Evolutionary conservation across 2,329 filamentous ascomycete genomes (phyloP), one percentile per base, ranked within the genome.

Genomic region (Xylaria digitata): DNA sequence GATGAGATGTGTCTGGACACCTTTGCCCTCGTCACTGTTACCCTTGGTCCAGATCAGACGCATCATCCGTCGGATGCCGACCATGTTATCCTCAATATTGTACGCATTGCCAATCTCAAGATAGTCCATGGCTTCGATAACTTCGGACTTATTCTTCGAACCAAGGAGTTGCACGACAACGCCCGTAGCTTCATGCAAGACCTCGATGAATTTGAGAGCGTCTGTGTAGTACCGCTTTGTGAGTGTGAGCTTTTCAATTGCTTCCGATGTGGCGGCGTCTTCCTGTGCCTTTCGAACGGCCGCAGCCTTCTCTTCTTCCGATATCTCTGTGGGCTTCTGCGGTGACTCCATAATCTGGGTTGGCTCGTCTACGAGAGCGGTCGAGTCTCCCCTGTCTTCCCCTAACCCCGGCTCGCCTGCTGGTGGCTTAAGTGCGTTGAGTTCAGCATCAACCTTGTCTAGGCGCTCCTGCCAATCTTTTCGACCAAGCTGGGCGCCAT

Each of bases 11-110:
- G 92, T 92, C 78, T 99, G 96, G 1, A 99, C 94, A 63, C 96
- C 96, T 81, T 98, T 99, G 74, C 96, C 96, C 84, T 99, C 96
- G 75, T 99, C 96, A 74, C 94, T 98, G 81, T 98, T 99, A 73
- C 96, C 95, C 81, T 99, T 99, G 70, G 96, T 99, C 96, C 96
- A 99, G 78, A 99, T 99, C 21, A 99, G 85, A 60, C 95, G 90
- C 70, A 99, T 85, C 96, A 99, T 99, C 64, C 94, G 91, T 66
- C 95, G 89, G 75, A 99, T 98, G 64, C 96, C 96, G 45, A 91
- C 82, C 78, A 97, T 94, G 76, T 96, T 94, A 72, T 96, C 93
- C 78, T 97, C 92, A 65, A 99, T 91, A 78, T 96, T 96, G 85
- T 98, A 98, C 6, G 94, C 95, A 78, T 99, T 94, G 50, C 96